Conservation (phyloP, 306 rosid genomes). For the Dryas alaskensis region DNA sequence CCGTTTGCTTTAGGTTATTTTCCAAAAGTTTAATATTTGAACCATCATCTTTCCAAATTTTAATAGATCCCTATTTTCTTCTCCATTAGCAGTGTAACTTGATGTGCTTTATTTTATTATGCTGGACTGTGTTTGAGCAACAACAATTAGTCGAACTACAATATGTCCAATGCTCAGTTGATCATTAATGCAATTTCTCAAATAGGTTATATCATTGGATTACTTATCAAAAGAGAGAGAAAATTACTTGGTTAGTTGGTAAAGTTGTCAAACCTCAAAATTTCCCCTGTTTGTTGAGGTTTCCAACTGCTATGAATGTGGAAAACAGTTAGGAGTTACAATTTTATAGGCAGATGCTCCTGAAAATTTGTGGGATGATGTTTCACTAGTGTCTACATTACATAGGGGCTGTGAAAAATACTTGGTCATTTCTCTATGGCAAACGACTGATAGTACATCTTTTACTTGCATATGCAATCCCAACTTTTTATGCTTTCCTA, state of each 20-base stretch:
- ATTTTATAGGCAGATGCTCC: background rate
- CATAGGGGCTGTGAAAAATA: background rate
- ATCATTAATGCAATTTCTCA: background rate
- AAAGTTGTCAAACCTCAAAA: background rate
- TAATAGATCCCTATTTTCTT: background rate
- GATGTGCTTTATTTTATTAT: background rate
- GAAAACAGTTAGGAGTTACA: background rate
- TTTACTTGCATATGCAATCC: background rate
- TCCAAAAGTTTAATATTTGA: background rate
- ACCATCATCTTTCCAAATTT: background rate
- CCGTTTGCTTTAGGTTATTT: background rate
- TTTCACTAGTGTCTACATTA: background rate
- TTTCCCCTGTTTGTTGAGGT: background rate
- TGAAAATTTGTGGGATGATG: background rate
- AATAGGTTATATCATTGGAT: background rate
- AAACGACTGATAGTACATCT: background rate
- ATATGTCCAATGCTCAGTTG: background rate
- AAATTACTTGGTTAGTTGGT: background rate
- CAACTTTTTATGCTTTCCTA: background rate
- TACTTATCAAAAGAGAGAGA: background rate
- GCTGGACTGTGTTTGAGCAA: background rate
- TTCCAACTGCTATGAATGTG: background rate
- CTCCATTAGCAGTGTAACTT: too few relatives aligned
- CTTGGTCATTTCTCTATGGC: background rate
- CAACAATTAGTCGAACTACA: slow-evolving; percentile 1